Conservation (phyloP, 805 yeast species). For the Monosporozyma solicola region DNA sequence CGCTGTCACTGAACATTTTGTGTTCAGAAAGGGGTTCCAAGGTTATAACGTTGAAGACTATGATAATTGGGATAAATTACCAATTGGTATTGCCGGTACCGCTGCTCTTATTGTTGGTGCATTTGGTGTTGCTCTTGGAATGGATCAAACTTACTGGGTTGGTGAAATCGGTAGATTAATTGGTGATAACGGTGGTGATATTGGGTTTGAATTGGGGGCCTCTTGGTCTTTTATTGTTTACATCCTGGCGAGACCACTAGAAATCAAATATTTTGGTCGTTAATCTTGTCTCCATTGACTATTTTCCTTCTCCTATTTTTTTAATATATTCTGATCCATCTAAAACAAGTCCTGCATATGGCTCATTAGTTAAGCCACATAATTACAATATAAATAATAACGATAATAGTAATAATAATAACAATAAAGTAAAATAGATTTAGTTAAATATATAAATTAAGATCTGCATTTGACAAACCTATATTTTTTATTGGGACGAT, state of each 20-base stretch:
- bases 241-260: slow-evolving; percentile 51
- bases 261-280: slow-evolving; percentile 50
- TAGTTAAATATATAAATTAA: no score
- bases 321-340: not conserved
- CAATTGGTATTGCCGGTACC: slow-evolving; percentile 71
- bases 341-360: slow-evolving; percentile 34
- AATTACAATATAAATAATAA: no score
- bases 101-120: slow-evolving; percentile 75
- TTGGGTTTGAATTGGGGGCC: slow-evolving; percentile 74
- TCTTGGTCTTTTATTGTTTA: slow-evolving; percentile 58
- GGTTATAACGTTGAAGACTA: slow-evolving; percentile 59
- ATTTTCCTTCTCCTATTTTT: slow-evolving; percentile 20
- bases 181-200: slow-evolving; percentile 70
- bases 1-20: slow-evolving; percentile 70
- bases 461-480: no score
- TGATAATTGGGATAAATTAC: slow-evolving; percentile 48
- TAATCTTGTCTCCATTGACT: slow-evolving; percentile 4
- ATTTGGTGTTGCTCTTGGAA: slow-evolving; percentile 80
- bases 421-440: no score
- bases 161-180: slow-evolving; percentile 59
- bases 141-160: slow-evolving; percentile 76
- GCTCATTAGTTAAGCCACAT: no score
- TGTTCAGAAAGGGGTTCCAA: slow-evolving; percentile 47
- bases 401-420: no score
- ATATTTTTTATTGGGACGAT: no score